Evolutionary conservation across 2,329 filamentous ascomycete species (phyloP), one percentile per base, ranked within the genome.

Genomic region (Huntiella abstrusa): DNA sequence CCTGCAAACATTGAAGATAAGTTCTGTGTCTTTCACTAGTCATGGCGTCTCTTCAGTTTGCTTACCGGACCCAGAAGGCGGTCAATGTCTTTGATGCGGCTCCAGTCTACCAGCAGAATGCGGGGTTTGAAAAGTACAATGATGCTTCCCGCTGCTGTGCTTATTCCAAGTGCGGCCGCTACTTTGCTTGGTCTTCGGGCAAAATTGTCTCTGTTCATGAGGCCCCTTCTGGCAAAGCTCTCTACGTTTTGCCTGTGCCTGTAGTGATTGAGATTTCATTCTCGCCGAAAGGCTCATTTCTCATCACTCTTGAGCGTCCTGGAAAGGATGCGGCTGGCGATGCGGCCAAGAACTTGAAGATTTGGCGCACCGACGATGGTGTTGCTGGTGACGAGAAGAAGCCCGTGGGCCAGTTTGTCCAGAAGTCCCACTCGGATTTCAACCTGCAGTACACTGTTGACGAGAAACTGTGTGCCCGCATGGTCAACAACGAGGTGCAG

Each of bases 1-100:
- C 43, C 13, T n/a, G 38, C 22, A 15, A 38, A 8, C 22, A 16
- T 36, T 13, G 37, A 43, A 48, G 40, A 55, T 56, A 56, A 52
- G 50, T 55, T 58, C 78, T 82, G 82, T 85, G 80, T 71, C 81
- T 86, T 86, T 85, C 60, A 78, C 75, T 86, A 86, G 83, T 78
- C 75, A 95, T 94, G 86, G 83, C 84, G 71, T 78, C 83, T 60
- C 81, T 88, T 68, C 88, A 95, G 77, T 83, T 95, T 77, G 84
- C 85, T 66, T 94, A 83, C 73, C 85, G 91, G 68, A 95, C 91
- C 64, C 82, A 87, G 66, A 96, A 95, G 77, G 80, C 79, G 64
- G 87, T 98, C 69, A 87, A 87, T 59, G 71, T 96, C 64, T 77
- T 93, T 66, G 83, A 96, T 69, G 85, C 86, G 58, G 83, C 79